Evolutionary conservation across 2,329 filamentous ascomycete species (phyloP).

Genomic region (Neospermospora avenae): DNA sequence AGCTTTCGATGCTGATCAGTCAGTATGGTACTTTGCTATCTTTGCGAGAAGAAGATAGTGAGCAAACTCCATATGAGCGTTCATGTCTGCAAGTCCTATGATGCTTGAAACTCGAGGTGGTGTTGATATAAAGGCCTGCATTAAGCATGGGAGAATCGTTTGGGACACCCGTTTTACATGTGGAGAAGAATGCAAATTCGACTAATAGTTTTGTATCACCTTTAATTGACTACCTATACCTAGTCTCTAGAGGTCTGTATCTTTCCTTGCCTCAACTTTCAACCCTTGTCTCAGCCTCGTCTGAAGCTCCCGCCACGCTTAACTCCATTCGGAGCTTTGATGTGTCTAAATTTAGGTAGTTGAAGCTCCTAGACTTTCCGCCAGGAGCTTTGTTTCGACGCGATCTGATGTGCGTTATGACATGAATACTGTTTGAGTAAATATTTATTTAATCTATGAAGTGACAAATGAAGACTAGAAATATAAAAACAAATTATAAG

Average conservation of each 20-base stretch:
- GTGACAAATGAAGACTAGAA: background rate
- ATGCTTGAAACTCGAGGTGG: too few relatives aligned
- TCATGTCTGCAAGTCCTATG: background rate
- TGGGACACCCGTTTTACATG: too few relatives aligned
- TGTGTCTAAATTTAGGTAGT: slow-evolving; percentile 17
- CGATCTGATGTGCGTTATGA: background rate
- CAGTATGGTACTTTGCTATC: background rate
- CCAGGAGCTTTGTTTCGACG: background rate
- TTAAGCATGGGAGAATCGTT: too few relatives aligned
- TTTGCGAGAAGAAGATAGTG: background rate
- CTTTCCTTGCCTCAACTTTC: background rate
- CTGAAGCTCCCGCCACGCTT: slow-evolving; percentile 4
- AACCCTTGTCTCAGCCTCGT: slow-evolving; percentile 10
- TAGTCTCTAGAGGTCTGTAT: background rate
- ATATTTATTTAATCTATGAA: background rate
- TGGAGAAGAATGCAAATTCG: too few relatives aligned
- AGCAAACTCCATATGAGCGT: background rate
- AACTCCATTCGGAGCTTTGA: background rate
- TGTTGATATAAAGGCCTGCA: too few relatives aligned
- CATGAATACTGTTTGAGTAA: too few relatives aligned
- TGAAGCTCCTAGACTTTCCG: slow-evolving; percentile 1
- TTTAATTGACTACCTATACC: too few relatives aligned
- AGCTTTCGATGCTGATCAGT: background rate
- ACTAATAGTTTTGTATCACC: too few relatives aligned
- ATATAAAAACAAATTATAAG: background rate